phyloP scores from a whole-genome alignment of 352 stramenopile genomes.

The Phytophthora nicotianae region DNA sequence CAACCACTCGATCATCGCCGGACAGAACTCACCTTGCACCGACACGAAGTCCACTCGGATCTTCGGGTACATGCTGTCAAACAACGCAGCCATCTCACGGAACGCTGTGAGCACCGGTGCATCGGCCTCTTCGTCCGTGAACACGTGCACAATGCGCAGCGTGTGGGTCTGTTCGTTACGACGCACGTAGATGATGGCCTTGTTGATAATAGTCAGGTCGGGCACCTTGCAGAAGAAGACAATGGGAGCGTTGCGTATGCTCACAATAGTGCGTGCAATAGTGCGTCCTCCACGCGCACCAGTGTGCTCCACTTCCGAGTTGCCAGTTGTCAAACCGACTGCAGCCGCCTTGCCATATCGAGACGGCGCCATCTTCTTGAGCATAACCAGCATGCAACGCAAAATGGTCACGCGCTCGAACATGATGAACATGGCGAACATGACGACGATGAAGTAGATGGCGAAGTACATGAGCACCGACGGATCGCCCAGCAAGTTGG shows the following conservation, averaged over 20 bases:
- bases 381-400: slow-evolving; percentile 34
- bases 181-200: slow-evolving; percentile 89
- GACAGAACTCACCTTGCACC: slow-evolving; percentile 57
- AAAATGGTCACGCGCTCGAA: slow-evolving; percentile 58
- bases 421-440: slow-evolving; percentile 53
- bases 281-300: slow-evolving; percentile 50
- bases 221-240: slow-evolving; percentile 90
- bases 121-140: slow-evolving; percentile 32
- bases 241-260: slow-evolving; percentile 63
- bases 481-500: slow-evolving; percentile 51
- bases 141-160: slow-evolving; percentile 86
- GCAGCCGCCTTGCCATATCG: slow-evolving; percentile 24
- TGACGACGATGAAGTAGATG: slow-evolving; percentile 58
- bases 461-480: slow-evolving; percentile 59
- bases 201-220: slow-evolving; percentile 90
- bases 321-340: slow-evolving; percentile 10
- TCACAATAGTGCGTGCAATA: slow-evolving; percentile 49
- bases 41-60: slow-evolving; percentile 80
- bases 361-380: slow-evolving; percentile 45
- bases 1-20: slow-evolving; percentile 79
- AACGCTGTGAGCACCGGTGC: slow-evolving; percentile 10
- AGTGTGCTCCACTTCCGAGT: slow-evolving; percentile 35
- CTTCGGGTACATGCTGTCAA: slow-evolving; percentile 78
- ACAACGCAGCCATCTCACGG: slow-evolving; percentile 12
- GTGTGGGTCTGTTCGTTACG: slow-evolving; percentile 87